Percentiles rank a stretch among this genome's conserved stretches.
phyloP scores from a whole-genome alignment of 2,329 filamentous ascomycete genomes.

The Aureobasidium uvarum region DNA sequence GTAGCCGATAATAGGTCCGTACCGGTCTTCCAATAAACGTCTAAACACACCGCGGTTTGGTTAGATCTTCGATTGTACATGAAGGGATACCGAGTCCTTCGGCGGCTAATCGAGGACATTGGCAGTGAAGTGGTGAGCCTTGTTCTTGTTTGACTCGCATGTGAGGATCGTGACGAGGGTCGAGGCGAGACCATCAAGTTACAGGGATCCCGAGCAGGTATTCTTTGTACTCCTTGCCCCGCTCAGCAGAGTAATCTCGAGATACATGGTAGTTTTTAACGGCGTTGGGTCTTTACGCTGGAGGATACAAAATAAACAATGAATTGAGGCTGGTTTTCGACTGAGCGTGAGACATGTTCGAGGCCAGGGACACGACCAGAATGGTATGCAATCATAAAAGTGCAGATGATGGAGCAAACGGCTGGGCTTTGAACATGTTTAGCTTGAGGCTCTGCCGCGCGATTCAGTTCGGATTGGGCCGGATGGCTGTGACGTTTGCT shows the following conservation, averaged over 20 bases:
- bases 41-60: background rate
- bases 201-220: constrained; percentile 1
- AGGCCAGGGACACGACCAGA: background rate
- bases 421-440: constrained; percentile 1
- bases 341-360: background rate
- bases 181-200: background rate
- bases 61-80: background rate
- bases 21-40: constrained; percentile 10
- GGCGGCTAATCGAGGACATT: background rate
- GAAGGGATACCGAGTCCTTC: background rate
- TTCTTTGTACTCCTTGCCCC: constrained; percentile 11
- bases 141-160: background rate
- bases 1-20: constrained; percentile 1
- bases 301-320: background rate
- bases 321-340: background rate
- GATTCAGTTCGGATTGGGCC: constrained; percentile 15
- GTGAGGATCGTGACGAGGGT: background rate
- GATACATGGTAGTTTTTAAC: background rate
- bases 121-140: background rate
- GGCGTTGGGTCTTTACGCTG: background rate
- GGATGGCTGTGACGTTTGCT: constrained; percentile 8
- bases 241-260: constrained; percentile 1
- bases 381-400: constrained; percentile 11
- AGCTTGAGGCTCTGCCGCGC: constrained; percentile 4
- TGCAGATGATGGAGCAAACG: constrained; percentile 17